Conservation (phyloP, 23 red algal genomes). For the Gracilariopsis chorda region DNA sequence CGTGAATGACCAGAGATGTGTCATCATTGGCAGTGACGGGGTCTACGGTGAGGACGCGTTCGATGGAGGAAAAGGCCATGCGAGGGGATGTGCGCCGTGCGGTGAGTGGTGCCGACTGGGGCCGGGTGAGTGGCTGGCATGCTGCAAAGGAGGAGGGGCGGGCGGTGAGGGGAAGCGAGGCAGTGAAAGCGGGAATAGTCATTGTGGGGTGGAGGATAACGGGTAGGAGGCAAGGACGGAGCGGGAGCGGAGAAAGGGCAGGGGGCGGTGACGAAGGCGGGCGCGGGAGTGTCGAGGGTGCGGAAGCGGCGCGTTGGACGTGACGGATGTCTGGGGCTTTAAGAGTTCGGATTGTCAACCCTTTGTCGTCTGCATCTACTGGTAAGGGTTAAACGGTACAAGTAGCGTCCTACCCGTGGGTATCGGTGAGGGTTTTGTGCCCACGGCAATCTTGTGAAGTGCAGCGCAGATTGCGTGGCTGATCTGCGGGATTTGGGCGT, state of each 20-base stretch:
- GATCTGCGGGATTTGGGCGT: not conserved
- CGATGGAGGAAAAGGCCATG: conserved; percentile 74
- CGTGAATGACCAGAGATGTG: not conserved
- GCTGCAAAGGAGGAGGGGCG: not conserved
- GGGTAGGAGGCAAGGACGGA: not conserved
- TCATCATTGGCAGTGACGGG: conserved; percentile 26
- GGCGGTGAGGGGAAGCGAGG: not conserved
- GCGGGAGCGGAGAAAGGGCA: not conserved
- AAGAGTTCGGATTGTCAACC: no score
- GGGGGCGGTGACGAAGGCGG: not conserved
- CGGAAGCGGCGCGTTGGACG: not conserved
- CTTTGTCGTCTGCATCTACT: no score
- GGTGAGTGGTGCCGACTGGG: not conserved
- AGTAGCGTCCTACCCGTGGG: no score
- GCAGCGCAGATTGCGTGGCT: not conserved
- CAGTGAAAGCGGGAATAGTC: not conserved
- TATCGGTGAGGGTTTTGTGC: no score
- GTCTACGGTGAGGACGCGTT: conserved; percentile 40
- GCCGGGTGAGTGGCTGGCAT: not conserved
- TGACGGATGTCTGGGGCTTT: no score
- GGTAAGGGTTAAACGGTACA: no score
- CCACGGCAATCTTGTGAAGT: no score
- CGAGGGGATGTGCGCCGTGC: not conserved
- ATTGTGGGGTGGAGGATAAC: not conserved
- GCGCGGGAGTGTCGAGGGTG: not conserved